Evolutionary conservation across 73 alveolate genomes (phyloP).

Genomic region (Paramecium bursaria): DNA sequence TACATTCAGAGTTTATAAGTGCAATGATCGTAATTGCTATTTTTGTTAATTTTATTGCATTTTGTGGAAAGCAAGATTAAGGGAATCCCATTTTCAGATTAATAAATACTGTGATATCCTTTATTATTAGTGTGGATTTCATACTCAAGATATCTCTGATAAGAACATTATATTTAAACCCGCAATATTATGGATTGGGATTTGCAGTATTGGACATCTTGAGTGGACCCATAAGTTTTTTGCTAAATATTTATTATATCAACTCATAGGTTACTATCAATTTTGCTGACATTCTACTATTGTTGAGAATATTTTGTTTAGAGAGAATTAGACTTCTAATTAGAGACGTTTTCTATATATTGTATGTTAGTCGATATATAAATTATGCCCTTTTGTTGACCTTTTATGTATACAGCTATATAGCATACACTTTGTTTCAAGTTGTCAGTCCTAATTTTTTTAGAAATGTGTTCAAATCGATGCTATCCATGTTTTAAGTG

Average conservation of each 20-base stretch:
- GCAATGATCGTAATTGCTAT: not conserved
- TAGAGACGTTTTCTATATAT: slow-evolving; percentile 19
- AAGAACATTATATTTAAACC: not conserved
- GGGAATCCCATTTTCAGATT: not conserved
- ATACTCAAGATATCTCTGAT: not conserved
- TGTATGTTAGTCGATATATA: slow-evolving; percentile 42
- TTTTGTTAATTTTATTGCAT: not conserved
- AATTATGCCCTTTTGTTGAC: slow-evolving; percentile 26
- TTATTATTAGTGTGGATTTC: not conserved
- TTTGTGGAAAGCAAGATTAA: slow-evolving; percentile 30
- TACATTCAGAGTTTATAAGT: not conserved
- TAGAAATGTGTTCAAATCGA: slow-evolving; percentile 41
- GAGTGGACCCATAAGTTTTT: slow-evolving; percentile 31
- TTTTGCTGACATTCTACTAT: slow-evolving; percentile 15
- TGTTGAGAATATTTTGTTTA: slow-evolving; percentile 44
- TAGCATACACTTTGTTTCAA: slow-evolving; percentile 18
- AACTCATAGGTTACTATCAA: not conserved
- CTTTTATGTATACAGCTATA: slow-evolving; percentile 45
- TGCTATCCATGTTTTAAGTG: slow-evolving; percentile 54
- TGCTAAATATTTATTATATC: not conserved
- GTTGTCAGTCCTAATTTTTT: slow-evolving; percentile 50
- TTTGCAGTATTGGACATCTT: not conserved
- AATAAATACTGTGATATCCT: not conserved
- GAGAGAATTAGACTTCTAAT: slow-evolving; percentile 41
- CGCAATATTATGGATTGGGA: not conserved